These are phyloP conservation scores for Sarcodon sp. DNA, from an alignment of 768 basidiomycete genomes.

Conservation along the genomic window DNA sequence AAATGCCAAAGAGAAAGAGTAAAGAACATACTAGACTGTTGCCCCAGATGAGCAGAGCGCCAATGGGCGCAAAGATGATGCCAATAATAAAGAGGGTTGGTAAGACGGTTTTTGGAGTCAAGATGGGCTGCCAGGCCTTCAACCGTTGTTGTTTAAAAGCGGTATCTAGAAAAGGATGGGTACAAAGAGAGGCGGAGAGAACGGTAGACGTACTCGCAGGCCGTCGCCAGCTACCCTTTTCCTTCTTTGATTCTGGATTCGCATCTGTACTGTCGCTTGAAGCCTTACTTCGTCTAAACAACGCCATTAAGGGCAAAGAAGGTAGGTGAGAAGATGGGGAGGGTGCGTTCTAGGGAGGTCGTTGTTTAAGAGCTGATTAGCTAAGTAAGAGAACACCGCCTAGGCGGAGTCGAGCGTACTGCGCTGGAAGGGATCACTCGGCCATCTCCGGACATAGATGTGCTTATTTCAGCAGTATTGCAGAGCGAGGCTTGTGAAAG, in stretches of 20 bases:
- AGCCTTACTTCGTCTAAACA: too few relatives aligned
- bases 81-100: conserved; percentile 95
- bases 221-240: conserved; percentile 75
- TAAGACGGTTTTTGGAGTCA: conserved; percentile 94
- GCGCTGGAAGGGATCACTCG: too few relatives aligned
- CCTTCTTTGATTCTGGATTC: conserved; percentile 41
- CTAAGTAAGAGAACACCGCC: too few relatives aligned
- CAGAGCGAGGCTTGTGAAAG: too few relatives aligned
- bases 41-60: conserved; percentile 91
- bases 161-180: conserved; percentile 49
- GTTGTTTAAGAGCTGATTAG: too few relatives aligned
- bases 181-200: conserved; percentile 2
- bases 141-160: conserved; percentile 99
- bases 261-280: conserved; percentile 23
- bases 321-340: too few relatives aligned
- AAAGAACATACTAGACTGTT: conserved; percentile 36
- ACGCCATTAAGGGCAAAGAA: too few relatives aligned
- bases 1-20: not conserved
- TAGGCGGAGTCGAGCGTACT: too few relatives aligned
- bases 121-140: conserved; percentile 99
- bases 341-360: too few relatives aligned
- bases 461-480: too few relatives aligned
- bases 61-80: conserved; percentile 91
- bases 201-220: conserved; percentile 58
- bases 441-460: too few relatives aligned